Conservation (phyloP, 305 asterid genomes). For the Plantago coronopus region DNA sequence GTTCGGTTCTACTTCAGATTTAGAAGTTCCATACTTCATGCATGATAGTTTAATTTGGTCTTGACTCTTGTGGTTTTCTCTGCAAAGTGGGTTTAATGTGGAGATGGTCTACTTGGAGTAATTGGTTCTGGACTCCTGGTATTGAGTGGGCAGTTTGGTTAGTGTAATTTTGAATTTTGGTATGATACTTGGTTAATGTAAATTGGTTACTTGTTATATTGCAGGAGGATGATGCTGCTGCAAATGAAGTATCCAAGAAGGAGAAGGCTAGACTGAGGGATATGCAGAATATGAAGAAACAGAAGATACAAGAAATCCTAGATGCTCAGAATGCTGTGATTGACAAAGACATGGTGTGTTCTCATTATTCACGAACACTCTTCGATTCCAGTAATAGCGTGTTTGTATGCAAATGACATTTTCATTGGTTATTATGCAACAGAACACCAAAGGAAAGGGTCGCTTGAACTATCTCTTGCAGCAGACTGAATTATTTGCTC, state of each 20-base stretch:
- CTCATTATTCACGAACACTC: neutral
- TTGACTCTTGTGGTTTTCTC: too few species aligned
- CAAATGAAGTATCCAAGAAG: constrained; percentile 61
- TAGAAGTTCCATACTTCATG: too few species aligned
- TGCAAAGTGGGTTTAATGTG: too few species aligned
- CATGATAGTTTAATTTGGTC: too few species aligned
- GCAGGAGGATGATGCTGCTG: constrained; percentile 51
- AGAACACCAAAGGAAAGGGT: constrained; percentile 95
- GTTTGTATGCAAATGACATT: constrained; percentile 10
- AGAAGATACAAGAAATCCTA: constrained; percentile 82
- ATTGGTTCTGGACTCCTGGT: too few species aligned
- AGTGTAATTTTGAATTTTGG: neutral
- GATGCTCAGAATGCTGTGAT: constrained; percentile 90
- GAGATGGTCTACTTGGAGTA: too few species aligned
- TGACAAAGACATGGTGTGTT: constrained; percentile 87
- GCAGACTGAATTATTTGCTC: constrained; percentile 98
- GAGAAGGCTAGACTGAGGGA: constrained; percentile 72
- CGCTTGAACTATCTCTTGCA: constrained; percentile 87
- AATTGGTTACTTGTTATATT: constrained; percentile 12
- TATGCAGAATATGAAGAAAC: constrained; percentile 80
- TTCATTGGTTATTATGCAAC: constrained; percentile 32
- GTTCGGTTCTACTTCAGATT: too few species aligned
- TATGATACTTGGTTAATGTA: neutral
- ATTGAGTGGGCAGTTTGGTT: neutral
- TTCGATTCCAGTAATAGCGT: neutral